A percentile compares a stretch with the other conserved stretches of the same genome.
phyloP scores from a whole-genome alignment of 805 yeast genomes.

The Nematodospora valgi region DNA sequence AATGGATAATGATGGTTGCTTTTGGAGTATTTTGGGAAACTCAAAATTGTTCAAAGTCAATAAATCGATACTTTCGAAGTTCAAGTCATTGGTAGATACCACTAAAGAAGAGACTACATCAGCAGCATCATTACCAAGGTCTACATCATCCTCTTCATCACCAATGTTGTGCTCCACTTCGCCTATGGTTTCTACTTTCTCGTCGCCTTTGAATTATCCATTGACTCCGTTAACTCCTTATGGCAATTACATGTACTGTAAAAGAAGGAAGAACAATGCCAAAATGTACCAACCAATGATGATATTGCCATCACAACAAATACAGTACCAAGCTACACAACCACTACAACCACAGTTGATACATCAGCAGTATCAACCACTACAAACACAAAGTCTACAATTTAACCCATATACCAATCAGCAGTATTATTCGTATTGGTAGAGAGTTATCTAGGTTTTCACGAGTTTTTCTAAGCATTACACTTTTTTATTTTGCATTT shows the following conservation, averaged over 20 bases:
- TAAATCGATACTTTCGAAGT: conserved; percentile 8
- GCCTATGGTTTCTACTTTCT: conserved; percentile 4
- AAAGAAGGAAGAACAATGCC: conserved; percentile 3
- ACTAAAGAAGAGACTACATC: not conserved
- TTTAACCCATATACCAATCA: conserved; percentile 1
- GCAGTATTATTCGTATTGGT: not conserved
- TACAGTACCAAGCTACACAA: not conserved
- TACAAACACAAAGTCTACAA: not conserved
- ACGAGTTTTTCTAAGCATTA: no score
- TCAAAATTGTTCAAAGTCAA: conserved; percentile 9
- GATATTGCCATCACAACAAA: conserved; percentile 2
- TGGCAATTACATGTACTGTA: not conserved
- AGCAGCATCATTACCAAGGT: conserved; percentile 5
- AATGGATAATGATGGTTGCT: conserved; percentile 16
- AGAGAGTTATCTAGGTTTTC: no score
- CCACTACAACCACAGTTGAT: not conserved
- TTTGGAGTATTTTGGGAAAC: conserved; percentile 19
- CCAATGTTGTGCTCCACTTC: conserved; percentile 1
- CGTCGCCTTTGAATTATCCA: conserved; percentile 13
- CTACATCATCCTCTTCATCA: conserved; percentile 4
- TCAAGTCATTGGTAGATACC: conserved; percentile 10
- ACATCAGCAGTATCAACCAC: not conserved
- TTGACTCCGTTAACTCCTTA: conserved; percentile 23
- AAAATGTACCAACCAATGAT: not conserved
- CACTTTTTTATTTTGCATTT: no score